Evolutionary conservation across 768 basidiomycete genomes (phyloP), one percentile per base, ranked within the genome.

Genomic region (Leucosporidium scottii): DNA sequence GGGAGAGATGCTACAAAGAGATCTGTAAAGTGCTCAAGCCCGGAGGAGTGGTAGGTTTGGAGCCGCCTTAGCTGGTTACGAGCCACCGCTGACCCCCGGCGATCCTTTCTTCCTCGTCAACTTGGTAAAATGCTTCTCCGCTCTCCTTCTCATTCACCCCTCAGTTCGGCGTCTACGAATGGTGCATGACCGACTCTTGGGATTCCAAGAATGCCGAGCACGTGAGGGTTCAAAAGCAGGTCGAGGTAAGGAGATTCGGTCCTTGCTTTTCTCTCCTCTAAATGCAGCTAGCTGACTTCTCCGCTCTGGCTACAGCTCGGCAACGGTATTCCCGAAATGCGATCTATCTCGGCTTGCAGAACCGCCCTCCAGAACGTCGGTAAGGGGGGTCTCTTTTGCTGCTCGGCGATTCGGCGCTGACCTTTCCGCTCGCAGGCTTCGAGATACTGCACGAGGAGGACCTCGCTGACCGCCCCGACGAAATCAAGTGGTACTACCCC

Each of bases 111-210:
- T 36, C 34, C 6, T 12, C 34, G 34, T 12, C 34, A 5, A 36
- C 34, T 12, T n/a, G n/a, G n/a, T n/a, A n/a, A n/a, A n/a, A n/a
- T 44, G 2, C 39, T 15, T 44, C 34, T 10, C 4, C 34, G 34
- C 34, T 34, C 34, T 34, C 34, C 34, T 34, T 10, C 34, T 34
- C 34, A 59, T 15, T 66, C 47, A 23, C 28, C 2, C 25, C 50
- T 0, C 69, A 93, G 89, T 96, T 96, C 79, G 94, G 93, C 76
- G 89, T 98, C 47, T 99, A 98, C 79, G 96, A 98, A 78, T 99
- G 94, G 94, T 87, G 86, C 79, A 97, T 99, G 96, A 97, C 96
- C n/a, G 93, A 97, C 78, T 78, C 79, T 4, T 93, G 93, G 90
- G 89, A 97, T 79, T 84, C 89, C 48, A 84, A 88, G 55, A 62